Conservation (phyloP, 2,329 filamentous ascomycete species). For the Colletotrichum abscissum region DNA sequence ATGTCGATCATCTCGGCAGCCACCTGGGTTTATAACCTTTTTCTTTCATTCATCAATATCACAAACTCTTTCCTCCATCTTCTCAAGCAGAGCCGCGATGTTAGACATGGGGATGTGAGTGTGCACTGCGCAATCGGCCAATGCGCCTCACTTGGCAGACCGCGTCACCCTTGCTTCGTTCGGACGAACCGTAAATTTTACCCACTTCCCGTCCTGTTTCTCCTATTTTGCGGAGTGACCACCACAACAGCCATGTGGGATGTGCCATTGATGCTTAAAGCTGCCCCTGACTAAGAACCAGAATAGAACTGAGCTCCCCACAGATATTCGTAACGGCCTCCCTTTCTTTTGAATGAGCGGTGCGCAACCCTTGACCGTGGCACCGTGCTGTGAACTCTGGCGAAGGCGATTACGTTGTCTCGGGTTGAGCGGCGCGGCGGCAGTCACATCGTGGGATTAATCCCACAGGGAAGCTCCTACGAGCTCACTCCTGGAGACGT, state of each 20-base stretch:
- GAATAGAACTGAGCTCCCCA: background rate
- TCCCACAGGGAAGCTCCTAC: too few relatives aligned
- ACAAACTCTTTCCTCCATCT: background rate
- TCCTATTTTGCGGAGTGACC: slow-evolving; percentile 8
- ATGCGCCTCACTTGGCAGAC: slow-evolving; percentile 22
- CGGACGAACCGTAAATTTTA: slow-evolving; percentile 14
- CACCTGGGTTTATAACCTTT: slow-evolving; percentile 6
- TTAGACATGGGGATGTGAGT: slow-evolving; percentile 4
- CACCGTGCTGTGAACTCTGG: background rate
- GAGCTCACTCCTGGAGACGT: too few relatives aligned
- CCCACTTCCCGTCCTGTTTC: slow-evolving; percentile 22
- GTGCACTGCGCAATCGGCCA: slow-evolving; percentile 17
- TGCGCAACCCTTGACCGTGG: background rate
- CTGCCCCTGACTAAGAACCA: background rate
- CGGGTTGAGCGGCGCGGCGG: too few relatives aligned
- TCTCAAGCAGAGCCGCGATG: background rate
- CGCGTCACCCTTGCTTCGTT: slow-evolving; percentile 7
- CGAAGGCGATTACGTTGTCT: too few relatives aligned
- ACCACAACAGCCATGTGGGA: background rate
- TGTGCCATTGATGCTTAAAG: background rate
- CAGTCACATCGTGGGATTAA: background rate
- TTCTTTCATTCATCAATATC: background rate
- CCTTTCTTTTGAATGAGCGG: background rate
- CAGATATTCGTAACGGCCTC: background rate
- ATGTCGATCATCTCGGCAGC: background rate